Evolutionary conservation across 2,329 filamentous ascomycete species (phyloP).

Genomic region (Aspergillus nomiae): DNA sequence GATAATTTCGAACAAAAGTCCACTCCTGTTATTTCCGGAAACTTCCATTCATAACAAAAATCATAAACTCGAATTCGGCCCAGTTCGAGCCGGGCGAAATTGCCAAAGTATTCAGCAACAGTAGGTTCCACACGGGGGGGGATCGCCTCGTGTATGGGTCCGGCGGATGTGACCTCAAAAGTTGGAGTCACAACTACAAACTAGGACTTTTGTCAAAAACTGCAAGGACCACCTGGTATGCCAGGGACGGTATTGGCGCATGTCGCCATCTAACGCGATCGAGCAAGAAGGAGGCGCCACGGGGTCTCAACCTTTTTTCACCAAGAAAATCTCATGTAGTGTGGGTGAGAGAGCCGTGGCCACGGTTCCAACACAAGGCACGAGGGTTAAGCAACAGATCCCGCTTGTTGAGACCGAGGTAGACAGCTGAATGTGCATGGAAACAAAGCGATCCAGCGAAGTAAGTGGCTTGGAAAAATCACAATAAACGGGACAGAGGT

Average conservation of each 20-base stretch:
- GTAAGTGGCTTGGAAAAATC: neutral
- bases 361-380: neutral
- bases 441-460: neutral
- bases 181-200: neutral
- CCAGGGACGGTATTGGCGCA: slow-evolving; percentile 11
- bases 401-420: neutral
- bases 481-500: neutral
- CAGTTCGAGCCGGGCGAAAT: neutral
- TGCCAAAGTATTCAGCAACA: neutral
- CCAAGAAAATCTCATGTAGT: slow-evolving; percentile 1
- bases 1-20: neutral
- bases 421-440: neutral
- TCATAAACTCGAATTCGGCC: neutral
- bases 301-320: neutral
- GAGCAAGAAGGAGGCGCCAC: slow-evolving; percentile 2
- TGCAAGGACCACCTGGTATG: slow-evolving; percentile 8
- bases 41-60: neutral
- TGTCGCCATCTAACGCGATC: slow-evolving; percentile 11
- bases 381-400: neutral
- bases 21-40: neutral
- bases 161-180: neutral
- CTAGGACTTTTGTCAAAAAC: neutral
- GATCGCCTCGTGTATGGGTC: neutral
- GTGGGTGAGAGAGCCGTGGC: neutral
- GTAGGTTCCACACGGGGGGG: neutral